A percentile compares a stretch with the other conserved stretches of the same genome.
Conservation (phyloP, 176 grass and related monocot genomes). For the Typha latifolia region DNA sequence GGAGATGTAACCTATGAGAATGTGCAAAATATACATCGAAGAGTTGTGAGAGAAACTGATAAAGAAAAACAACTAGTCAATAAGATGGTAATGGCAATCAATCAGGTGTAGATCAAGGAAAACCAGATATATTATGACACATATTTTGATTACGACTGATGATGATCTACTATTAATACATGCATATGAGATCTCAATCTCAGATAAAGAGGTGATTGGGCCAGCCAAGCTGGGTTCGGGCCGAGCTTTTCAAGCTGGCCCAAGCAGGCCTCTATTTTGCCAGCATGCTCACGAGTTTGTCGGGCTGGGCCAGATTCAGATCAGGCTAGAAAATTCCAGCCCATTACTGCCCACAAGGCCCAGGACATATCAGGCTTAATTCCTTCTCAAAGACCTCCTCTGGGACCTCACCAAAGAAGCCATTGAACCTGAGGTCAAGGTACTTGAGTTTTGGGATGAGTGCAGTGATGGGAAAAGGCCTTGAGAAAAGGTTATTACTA, state of each 20-base stretch:
- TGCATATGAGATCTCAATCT: too few species aligned
- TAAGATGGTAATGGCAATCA: not conserved
- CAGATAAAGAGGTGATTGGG: too few species aligned
- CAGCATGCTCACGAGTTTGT: too few species aligned
- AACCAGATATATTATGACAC: not conserved
- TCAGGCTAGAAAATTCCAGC: too few species aligned
- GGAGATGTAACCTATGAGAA: slow-evolving; percentile 54
- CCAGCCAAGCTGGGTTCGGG: too few species aligned
- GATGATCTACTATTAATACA: too few species aligned
- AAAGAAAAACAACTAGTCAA: not conserved
- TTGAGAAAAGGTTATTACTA: slow-evolving; percentile 61
- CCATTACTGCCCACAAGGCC: too few species aligned
- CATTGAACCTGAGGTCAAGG: slow-evolving; percentile 90
- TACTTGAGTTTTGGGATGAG: slow-evolving; percentile 53
- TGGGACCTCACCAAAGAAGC: slow-evolving; percentile 56
- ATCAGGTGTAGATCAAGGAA: not conserved
- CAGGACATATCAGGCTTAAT: too few species aligned
- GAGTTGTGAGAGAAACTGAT: not conserved
- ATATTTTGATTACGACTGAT: too few species aligned
- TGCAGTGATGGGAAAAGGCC: slow-evolving; percentile 41
- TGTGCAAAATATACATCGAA: slow-evolving; percentile 23
- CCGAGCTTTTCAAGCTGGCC: too few species aligned
- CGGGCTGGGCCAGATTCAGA: too few species aligned
- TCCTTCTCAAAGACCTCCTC: slow-evolving; percentile 51
- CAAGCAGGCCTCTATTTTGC: too few species aligned